Conservation (phyloP, 257 asterid species). For the Nicotiana otophora region DNA sequence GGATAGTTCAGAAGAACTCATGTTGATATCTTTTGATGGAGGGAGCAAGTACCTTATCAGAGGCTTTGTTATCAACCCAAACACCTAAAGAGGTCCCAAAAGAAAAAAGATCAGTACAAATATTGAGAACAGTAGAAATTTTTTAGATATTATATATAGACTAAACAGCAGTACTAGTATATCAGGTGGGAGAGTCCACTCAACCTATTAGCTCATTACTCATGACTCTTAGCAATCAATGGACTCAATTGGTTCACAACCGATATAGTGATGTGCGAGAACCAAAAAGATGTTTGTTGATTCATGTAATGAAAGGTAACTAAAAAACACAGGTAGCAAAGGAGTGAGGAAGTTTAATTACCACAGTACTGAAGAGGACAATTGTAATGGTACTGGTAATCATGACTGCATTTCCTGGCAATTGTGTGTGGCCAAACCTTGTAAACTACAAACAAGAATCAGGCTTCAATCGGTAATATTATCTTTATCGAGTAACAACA, state of each 20-base stretch:
- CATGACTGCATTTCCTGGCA: conserved; percentile 55
- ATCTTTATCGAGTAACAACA: not conserved
- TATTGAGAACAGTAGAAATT: not conserved
- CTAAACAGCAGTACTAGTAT: not conserved
- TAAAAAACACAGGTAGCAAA: not conserved
- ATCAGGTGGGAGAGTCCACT: not conserved
- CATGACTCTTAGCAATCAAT: too few relatives aligned
- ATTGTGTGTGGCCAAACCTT: conserved; percentile 54
- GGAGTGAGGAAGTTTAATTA: conserved; percentile 21
- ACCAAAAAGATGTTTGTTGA: not conserved
- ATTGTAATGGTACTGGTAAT: conserved; percentile 67
- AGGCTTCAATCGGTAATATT: not conserved
- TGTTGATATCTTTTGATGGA: not conserved
- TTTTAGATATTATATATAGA: too few relatives aligned
- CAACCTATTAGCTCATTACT: not conserved
- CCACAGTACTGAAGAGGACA: conserved; percentile 68
- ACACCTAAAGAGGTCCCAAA: conserved; percentile 29
- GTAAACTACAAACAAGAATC: conserved; percentile 46
- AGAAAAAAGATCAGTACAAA: too few relatives aligned
- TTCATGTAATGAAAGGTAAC: not conserved
- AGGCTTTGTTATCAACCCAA: conserved; percentile 57
- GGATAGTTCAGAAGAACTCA: conserved; percentile 23
- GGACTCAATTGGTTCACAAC: not conserved
- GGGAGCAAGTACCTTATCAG: conserved; percentile 41
- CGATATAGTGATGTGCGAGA: not conserved